Conservation (phyloP, 2,329 filamentous ascomycete species). For the Aspergillus sp. region DNA sequence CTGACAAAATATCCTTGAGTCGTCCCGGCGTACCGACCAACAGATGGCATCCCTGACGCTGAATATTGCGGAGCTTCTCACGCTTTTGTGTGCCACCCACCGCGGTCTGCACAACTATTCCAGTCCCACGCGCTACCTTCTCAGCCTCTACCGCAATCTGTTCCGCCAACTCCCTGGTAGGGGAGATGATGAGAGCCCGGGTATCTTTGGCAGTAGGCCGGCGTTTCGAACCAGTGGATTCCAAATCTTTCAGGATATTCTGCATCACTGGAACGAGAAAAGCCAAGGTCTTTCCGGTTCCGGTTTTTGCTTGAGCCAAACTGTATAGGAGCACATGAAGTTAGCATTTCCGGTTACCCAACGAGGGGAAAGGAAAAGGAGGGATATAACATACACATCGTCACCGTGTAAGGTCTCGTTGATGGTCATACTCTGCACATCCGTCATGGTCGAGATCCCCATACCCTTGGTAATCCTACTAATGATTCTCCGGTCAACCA, state of each 20-base stretch:
- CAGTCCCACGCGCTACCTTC: slow-evolving; percentile 57
- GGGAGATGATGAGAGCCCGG: slow-evolving; percentile 53
- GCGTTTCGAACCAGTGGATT: slow-evolving; percentile 4
- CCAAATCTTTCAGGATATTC: slow-evolving; percentile 60
- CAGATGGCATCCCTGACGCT: slow-evolving; percentile 72
- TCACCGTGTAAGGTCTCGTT: slow-evolving; percentile 67
- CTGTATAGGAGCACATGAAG: slow-evolving; percentile 33
- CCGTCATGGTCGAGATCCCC: slow-evolving; percentile 78
- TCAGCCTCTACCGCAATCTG: slow-evolving; percentile 64
- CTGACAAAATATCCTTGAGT: slow-evolving; percentile 69
- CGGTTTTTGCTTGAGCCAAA: slow-evolving; percentile 90
- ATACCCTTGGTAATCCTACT: slow-evolving; percentile 62
- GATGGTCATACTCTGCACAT: slow-evolving; percentile 81
- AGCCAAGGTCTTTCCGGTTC: slow-evolving; percentile 91
- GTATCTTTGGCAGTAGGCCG: slow-evolving; percentile 41
- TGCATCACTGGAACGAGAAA: slow-evolving; percentile 84
- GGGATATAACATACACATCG: slow-evolving; percentile 60
- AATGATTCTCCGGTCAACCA: slow-evolving; percentile 59
- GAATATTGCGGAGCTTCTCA: slow-evolving; percentile 58
- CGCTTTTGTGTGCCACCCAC: slow-evolving; percentile 84
- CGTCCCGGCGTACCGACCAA: slow-evolving; percentile 86
- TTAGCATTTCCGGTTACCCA: slow-evolving; percentile 11
- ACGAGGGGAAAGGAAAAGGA: neutral
- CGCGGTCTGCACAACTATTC: slow-evolving; percentile 64
- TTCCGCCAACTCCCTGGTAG: slow-evolving; percentile 56